Evolutionary conservation across 805 yeast species (phyloP).

Genomic region (Zygosaccharomyces siamensis): DNA sequence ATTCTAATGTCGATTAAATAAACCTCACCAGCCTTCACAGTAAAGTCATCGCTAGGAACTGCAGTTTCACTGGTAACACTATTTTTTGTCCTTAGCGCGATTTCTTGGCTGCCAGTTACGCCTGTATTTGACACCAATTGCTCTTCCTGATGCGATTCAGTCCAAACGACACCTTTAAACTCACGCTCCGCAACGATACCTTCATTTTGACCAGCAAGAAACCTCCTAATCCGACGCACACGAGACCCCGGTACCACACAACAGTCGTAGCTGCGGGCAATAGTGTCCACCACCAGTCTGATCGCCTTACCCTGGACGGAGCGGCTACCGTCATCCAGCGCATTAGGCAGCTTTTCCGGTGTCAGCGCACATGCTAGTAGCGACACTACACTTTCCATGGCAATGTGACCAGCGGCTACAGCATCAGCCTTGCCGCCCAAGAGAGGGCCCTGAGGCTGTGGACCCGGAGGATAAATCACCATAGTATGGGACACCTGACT

Average conservation of each 20-base stretch:
- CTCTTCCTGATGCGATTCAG: constrained; percentile 74
- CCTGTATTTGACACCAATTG: constrained; percentile 32
- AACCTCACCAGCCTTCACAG: constrained; percentile 75
- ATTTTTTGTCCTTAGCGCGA: constrained; percentile 35
- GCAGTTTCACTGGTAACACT: constrained; percentile 46
- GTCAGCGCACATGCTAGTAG: constrained; percentile 66
- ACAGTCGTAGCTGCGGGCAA: constrained; percentile 82
- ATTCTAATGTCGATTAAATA: constrained; percentile 78
- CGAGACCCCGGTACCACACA: constrained; percentile 87
- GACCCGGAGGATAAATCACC: constrained; percentile 63
- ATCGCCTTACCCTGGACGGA: constrained; percentile 64
- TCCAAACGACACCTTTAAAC: constrained; percentile 88
- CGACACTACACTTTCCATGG: constrained; percentile 78
- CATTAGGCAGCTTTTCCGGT: constrained; percentile 69
- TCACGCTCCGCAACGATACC: constrained; percentile 88
- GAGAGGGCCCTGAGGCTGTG: constrained; percentile 67
- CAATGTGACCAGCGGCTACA: constrained; percentile 80
- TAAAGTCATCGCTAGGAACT: constrained; percentile 73
- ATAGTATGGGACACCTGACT: constrained; percentile 81
- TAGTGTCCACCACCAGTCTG: constrained; percentile 72
- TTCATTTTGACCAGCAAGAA: constrained; percentile 93
- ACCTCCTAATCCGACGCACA: constrained; percentile 86
- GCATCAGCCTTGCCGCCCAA: constrained; percentile 87
- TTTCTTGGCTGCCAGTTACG: constrained; percentile 7
- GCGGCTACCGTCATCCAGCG: constrained; percentile 35